Conservation (phyloP, 176 grass and related monocot species). For the Ananas comosus region DNA sequence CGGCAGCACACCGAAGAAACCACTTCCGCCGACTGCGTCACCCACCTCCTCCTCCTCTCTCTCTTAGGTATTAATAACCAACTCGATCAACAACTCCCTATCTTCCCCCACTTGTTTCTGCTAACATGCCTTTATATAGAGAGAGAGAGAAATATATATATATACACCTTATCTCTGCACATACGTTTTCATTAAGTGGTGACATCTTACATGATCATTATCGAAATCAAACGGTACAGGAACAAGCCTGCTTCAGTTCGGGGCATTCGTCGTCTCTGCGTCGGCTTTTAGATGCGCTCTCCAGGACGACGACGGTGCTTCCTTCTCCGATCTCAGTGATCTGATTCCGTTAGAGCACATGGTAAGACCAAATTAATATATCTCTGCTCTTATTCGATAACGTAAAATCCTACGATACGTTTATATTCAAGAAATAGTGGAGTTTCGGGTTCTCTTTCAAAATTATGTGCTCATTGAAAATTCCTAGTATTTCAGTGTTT, state of each 20-base stretch:
- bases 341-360: conserved; percentile 15
- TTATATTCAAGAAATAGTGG: no score
- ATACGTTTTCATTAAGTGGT: no score
- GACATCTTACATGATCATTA: no score
- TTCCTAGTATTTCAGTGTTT: not conserved
- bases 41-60: conserved; percentile 41
- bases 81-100: not conserved
- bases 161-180: no score
- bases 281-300: conserved; percentile 36
- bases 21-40: not conserved
- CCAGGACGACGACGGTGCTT: not conserved
- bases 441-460: no score
- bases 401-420: no score
- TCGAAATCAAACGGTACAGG: conserved; percentile 11
- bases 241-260: conserved; percentile 29
- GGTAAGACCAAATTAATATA: conserved; percentile 15
- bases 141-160: not conserved
- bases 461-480: no score
- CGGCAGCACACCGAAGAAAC: not conserved
- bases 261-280: conserved; percentile 27
- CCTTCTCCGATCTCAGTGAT: not conserved
- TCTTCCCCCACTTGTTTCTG: not conserved
- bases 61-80: conserved; percentile 30
- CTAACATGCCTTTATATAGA: not conserved
- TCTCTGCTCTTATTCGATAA: not conserved